Evolutionary conservation across 768 basidiomycete species (phyloP), one percentile per base, ranked within the genome.

Genomic region (Xerocomus brunneocitrinus): DNA sequence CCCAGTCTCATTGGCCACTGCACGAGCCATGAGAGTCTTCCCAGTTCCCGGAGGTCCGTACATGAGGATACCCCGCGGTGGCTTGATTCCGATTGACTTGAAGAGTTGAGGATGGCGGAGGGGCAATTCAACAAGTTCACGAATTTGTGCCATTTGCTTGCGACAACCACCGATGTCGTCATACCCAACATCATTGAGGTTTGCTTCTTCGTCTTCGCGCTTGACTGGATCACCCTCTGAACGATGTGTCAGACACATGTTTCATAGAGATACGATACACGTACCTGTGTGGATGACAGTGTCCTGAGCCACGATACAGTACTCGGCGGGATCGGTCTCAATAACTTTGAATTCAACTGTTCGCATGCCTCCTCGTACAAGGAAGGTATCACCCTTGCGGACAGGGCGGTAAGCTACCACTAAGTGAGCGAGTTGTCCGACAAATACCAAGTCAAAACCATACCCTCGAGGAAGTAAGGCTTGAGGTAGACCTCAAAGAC

Each of bases 51-150:
- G 95, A 58, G 95, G 95, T 52, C 95, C 95, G 67, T 82, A 99
- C 92, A 99, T 89, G 60, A 99, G 86, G 65, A 99, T 95, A 80
- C 95, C 95, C 61, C 95, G 88, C 24, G 95, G 95, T 31, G 97
- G 97, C 73, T 98, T 99, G 82, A 99, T 99, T 83, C 97, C 97
- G 68, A 99, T 99, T 25, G 95, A 95, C 71, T 99, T 99, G 87
- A 98, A 99, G 13, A 99, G 83, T 74, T 98, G 95, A 40, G 97
- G 97, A 74, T 99, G 97, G 54, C 97, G 93, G 40, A 98, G 81
- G 31, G 97, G 97, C 3, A 99, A 80, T 72, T 99, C 97, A 59
- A 98, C 97, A 36, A 99, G 85, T 78, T 98, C 97, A 72, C 97
- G 94, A 57, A 99, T 98, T 71, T 98, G 95, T 3, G 95, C 95